Evolutionary conservation across 257 asterid genomes (phyloP), one percentile per base, ranked within the genome.

Genomic region (Anisodus tanguticus): DNA sequence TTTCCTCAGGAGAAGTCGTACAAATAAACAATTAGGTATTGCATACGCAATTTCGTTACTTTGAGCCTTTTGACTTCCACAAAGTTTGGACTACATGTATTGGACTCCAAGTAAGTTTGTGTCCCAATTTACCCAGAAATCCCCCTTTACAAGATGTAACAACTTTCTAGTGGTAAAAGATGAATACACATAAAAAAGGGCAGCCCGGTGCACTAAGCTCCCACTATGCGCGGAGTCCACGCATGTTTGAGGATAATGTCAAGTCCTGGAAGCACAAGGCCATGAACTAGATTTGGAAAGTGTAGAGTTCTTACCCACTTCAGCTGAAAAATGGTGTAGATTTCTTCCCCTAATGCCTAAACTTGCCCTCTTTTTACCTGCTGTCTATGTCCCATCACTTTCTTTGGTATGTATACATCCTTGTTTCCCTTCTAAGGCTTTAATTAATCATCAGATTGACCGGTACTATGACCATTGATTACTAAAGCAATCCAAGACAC

Each of bases 331-430:
- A 59, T 2, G 5, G 66, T 2, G 66, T 17, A n/a, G 31, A 7
- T n/a, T 39, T 41, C 78, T 41, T 69, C 78, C 54, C 78, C 35
- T 69, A 41, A 39, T 69, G 47, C 78, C 78, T 69, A 31, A 41
- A 51, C 35, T 69, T 69, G 78, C 78, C 77, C 35, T 41, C 78
- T 0, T 69, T 16, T 41, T 41, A 41, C 54, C 35, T 41, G 55
- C 41, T 69, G 31, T 54, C 15, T 41, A 69, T 69, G 54, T 41
- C 54, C 54, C 2, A 41, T 22, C 55, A 41, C 78, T 41, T 69
- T 69, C 26, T 69, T 17, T 41, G 35, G 35, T 16, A 41, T 2
- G 4, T 69, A 5, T 49, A 49, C 55, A 49, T 49, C 55, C 26
- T 8, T 69, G 54, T 69, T n/a, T 41, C 17, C 54, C 78, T 16